phyloP scores from a whole-genome alignment of 2,329 filamentous ascomycete species.

The Macrophomina phaseolina region DNA sequence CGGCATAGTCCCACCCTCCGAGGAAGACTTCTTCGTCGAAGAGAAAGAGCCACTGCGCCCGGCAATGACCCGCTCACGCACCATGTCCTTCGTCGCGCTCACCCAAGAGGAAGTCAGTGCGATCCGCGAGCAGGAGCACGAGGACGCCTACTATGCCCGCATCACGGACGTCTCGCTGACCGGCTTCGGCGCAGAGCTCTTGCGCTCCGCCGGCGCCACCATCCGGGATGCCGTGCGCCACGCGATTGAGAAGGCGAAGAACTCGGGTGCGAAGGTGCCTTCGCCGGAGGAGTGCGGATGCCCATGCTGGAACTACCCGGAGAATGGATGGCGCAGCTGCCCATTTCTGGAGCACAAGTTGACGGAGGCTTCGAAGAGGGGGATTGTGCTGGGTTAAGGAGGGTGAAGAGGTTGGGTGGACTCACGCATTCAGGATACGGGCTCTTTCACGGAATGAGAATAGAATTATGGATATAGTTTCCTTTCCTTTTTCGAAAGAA shows the following conservation, averaged over 20 bases:
- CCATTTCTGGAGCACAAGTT: not conserved
- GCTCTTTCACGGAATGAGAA: no score
- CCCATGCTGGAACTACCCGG: constrained; percentile 14
- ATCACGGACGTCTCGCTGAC: constrained; percentile 12
- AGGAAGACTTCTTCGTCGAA: not conserved
- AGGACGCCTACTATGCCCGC: not conserved
- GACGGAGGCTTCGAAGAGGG: not conserved
- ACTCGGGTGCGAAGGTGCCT: not conserved
- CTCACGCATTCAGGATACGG: no score
- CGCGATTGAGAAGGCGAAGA: constrained; percentile 39
- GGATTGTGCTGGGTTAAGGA: not conserved
- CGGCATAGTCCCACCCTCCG: no score
- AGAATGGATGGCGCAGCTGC: constrained; percentile 12
- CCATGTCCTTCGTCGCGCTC: constrained; percentile 2
- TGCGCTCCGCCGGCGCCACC: not conserved
- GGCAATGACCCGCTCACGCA: not conserved
- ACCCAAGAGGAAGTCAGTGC: not conserved
- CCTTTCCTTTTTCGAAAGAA: no score
- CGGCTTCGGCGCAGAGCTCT: constrained; percentile 10
- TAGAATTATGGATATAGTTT: no score
- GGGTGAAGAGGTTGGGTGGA: no score
- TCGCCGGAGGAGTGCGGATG: not conserved
- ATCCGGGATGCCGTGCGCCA: constrained; percentile 38
- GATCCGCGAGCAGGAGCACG: constrained; percentile 11
- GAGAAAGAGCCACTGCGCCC: not conserved